These are phyloP conservation scores for Populus hybrid DNA, from an alignment of 441 rosid genomes.

Conservation along the genomic window DNA sequence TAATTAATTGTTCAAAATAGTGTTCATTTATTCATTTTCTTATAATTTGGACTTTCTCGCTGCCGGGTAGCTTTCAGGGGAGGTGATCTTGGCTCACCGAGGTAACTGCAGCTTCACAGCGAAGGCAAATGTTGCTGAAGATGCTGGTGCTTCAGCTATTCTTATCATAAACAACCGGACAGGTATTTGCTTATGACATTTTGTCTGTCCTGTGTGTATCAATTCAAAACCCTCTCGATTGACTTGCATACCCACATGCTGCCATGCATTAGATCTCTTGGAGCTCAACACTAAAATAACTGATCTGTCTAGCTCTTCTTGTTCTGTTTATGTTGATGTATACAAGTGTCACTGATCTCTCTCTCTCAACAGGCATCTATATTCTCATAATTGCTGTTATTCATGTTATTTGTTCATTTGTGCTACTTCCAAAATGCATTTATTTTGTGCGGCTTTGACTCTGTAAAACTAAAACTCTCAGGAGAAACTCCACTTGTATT, in stretches of 20 bases:
- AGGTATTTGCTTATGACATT: slow-evolving; percentile 38
- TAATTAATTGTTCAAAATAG: neutral
- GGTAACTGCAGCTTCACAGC: slow-evolving; percentile 89
- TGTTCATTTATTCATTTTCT: neutral
- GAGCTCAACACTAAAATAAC: neutral
- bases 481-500: neutral
- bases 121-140: slow-evolving; percentile 82
- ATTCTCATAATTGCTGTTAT: neutral
- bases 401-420: neutral
- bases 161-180: slow-evolving; percentile 79
- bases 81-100: slow-evolving; percentile 79
- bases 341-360: neutral
- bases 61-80: slow-evolving; percentile 65
- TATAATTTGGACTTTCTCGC: slow-evolving; percentile 16
- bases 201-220: neutral
- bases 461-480: neutral
- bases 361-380: slow-evolving; percentile 1
- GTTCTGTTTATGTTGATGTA: neutral
- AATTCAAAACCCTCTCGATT: neutral
- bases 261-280: neutral
- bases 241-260: neutral
- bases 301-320: neutral
- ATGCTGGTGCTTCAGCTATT: slow-evolving; percentile 87
- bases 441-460: neutral
- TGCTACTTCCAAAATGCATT: neutral